phyloP scores from a whole-genome alignment of 768 basidiomycete genomes.

The Amanita pseudoporphyria region DNA sequence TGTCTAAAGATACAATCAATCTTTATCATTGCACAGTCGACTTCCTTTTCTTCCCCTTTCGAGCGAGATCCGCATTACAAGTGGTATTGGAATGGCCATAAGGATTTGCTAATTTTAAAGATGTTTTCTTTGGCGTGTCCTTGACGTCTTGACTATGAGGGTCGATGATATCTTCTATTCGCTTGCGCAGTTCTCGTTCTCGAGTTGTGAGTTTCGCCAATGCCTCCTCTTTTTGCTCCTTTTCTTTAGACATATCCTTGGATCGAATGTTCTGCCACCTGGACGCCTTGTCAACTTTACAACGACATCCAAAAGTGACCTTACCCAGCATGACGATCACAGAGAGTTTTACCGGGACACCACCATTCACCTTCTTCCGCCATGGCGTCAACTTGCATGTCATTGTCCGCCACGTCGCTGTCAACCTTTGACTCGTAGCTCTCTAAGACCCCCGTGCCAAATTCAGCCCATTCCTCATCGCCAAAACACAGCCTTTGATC shows the following conservation, averaged over 20 bases:
- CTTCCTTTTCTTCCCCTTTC: slow-evolving; percentile 53
- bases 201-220: slow-evolving; percentile 57
- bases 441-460: slow-evolving; percentile 56
- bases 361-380: slow-evolving; percentile 55
- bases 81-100: slow-evolving; percentile 41
- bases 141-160: slow-evolving; percentile 30
- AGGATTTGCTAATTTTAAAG: slow-evolving; percentile 26
- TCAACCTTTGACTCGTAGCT: slow-evolving; percentile 48
- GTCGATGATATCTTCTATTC: slow-evolving; percentile 64
- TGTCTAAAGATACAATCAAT: slow-evolving; percentile 5
- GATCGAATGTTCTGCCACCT: slow-evolving; percentile 77
- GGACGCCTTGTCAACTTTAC: slow-evolving; percentile 5
- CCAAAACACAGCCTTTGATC: slow-evolving; percentile 78
- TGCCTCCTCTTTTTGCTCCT: slow-evolving; percentile 62
- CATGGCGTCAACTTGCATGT: slow-evolving; percentile 28
- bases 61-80: slow-evolving; percentile 32
- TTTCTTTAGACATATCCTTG: slow-evolving; percentile 67
- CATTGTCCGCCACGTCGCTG: slow-evolving; percentile 26
- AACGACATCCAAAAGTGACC: slow-evolving; percentile 12
- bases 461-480: slow-evolving; percentile 71
- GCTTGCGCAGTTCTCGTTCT: slow-evolving; percentile 71
- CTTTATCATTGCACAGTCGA: slow-evolving; percentile 25
- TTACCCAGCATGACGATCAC: slow-evolving; percentile 73
- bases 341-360: slow-evolving; percentile 68
- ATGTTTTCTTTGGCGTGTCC: slow-evolving; percentile 22